A percentile compares a stretch with the other conserved stretches of the same genome.
Conservation (phyloP, 768 basidiomycete species). For the Tricholoma terreum region DNA sequence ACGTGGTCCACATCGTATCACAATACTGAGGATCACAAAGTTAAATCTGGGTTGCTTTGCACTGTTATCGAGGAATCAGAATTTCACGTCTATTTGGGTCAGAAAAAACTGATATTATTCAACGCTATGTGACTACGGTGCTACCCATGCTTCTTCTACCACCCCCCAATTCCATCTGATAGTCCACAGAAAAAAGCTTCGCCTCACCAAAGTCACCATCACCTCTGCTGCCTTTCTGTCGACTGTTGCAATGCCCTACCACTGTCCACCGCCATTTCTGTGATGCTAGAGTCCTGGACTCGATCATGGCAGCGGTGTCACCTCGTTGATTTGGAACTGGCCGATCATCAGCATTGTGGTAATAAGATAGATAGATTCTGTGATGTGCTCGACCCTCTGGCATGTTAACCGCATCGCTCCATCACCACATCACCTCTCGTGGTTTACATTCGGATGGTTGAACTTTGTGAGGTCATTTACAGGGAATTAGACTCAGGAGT, state of each 20-base stretch:
- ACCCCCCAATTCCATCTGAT: background rate
- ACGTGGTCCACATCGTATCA: too few species aligned
- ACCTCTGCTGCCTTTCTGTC: background rate
- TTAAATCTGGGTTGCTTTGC: too few species aligned
- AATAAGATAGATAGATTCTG: background rate
- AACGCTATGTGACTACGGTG: background rate
- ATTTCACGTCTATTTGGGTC: too few species aligned
- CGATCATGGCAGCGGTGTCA: too few species aligned
- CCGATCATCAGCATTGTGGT: background rate
- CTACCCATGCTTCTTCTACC: background rate
- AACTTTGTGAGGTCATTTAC: background rate
- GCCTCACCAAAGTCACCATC: background rate
- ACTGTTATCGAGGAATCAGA: too few species aligned
- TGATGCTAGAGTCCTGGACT: too few species aligned
- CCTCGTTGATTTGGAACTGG: background rate
- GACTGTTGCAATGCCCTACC: background rate
- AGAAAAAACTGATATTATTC: background rate
- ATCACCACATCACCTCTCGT: background rate
- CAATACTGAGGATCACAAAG: too few species aligned
- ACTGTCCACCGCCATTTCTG: background rate
- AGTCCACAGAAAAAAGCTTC: background rate
- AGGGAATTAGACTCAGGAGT: too few species aligned
- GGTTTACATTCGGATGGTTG: background rate
- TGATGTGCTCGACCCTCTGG: background rate
- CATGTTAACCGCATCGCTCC: background rate